These are phyloP conservation scores for Phoenix dactylifera DNA, from an alignment of 176 grass and related monocot species.

Conservation along the genomic window DNA sequence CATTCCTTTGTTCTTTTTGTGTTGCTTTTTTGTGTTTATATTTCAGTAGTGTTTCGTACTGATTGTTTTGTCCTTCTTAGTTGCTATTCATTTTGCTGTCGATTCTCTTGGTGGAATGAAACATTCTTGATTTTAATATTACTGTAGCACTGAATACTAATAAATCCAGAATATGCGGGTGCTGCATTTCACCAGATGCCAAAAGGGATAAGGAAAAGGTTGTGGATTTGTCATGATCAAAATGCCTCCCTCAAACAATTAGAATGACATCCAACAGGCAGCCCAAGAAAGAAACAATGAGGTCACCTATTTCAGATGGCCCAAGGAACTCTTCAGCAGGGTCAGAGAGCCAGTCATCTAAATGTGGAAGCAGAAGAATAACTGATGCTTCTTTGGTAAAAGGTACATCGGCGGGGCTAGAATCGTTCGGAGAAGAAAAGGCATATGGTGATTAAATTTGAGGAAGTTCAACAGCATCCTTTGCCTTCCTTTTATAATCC, in stretches of 20 bases:
- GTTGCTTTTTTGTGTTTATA: no score
- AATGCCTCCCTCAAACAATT: slow-evolving; percentile 57
- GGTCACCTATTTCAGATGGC: slow-evolving; percentile 56
- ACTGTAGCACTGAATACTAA: neutral
- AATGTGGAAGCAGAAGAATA: slow-evolving; percentile 42
- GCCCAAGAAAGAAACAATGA: slow-evolving; percentile 3
- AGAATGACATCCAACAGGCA: slow-evolving; percentile 13
- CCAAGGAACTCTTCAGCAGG: slow-evolving; percentile 44
- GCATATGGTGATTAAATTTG: slow-evolving; percentile 67
- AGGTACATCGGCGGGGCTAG: slow-evolving; percentile 7
- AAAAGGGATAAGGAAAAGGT: slow-evolving; percentile 25
- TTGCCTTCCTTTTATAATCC: no score
- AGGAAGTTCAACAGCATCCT: slow-evolving; percentile 39
- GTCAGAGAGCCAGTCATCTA: slow-evolving; percentile 23
- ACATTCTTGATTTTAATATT: neutral
- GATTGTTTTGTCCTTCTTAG: no score
- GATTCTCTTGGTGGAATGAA: neutral
- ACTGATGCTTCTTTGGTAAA: neutral
- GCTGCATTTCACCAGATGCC: slow-evolving; percentile 26
- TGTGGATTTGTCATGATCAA: slow-evolving; percentile 25
- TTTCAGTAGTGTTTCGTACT: no score
- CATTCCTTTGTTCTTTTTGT: no score
- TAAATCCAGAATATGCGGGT: slow-evolving; percentile 16
- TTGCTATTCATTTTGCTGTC: no score
- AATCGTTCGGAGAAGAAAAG: slow-evolving; percentile 56